Base-by-base conservation (phyloP, 768 basidiomycete species). In the Pleurotus djamor region DNA sequence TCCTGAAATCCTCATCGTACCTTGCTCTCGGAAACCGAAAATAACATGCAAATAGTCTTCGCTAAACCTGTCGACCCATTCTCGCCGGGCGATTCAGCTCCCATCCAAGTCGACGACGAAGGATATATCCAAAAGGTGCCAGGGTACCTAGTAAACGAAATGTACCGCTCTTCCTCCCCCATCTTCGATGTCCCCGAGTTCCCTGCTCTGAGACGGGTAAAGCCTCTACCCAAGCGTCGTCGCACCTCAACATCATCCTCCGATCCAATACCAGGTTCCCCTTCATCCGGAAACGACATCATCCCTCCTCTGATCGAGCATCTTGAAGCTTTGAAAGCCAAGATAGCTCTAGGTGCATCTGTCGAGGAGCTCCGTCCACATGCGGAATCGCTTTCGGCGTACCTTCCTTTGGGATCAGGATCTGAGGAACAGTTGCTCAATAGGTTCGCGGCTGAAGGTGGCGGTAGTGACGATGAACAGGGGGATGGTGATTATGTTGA, bases 211-310 rank as follows among this genome's bases (percentile, higher is more conserved):
- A 80, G 90, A 64, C 78, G 85, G 62, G 81, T 91, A 66, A 92
- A 91, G 69, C 91, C 91, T 43, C 79, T 91, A 44, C 90, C 91
- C 32, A 91, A 91, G 74, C 83, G 91, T 64, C 80, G 86, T 61
- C 83, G 87, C 61, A 86, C 83, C 28, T 76, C 79, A 47, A 74
- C 70, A 36, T 36, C 56, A 28, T 36, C 41, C 4, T 37, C 36
- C 41, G 45, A 60, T 59, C 62, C 59, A 34, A 59, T 62, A 58
- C 47, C 44, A 14, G 48, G 49, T 8, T 41, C 47, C 33, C 52
- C 45, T 28, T 14, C 60, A 34, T 35, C 32, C 17, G 48, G 47
- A 59, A 37, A 47, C 35, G 16, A 45, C 50, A 59, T 38, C 54
- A 32, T 59, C 48, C 52, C 49, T 3, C 58, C 58, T 36, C 45